A percentile compares a stretch with the other conserved stretches of the same genome.
phyloP scores from a whole-genome alignment of 805 yeast species.

The Barnettozyma wickerhamii region DNA sequence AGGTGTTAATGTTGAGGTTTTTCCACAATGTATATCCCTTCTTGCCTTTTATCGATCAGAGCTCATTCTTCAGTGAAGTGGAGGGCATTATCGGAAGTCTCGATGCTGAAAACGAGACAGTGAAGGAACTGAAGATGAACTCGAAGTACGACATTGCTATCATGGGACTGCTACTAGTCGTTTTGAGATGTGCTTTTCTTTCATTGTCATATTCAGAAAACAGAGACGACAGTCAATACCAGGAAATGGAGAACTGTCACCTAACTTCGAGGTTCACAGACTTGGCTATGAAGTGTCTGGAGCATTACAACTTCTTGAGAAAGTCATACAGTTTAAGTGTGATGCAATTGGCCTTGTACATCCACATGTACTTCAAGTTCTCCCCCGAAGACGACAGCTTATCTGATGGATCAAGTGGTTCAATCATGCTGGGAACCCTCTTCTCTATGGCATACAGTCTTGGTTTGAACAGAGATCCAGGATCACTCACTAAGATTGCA shows the following conservation, averaged over 20 bases:
- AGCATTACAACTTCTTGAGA: constrained; percentile 45
- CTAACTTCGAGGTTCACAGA: constrained; percentile 10
- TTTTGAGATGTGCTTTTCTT: constrained; percentile 20
- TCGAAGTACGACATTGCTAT: constrained; percentile 22
- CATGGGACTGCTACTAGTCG: constrained; percentile 18
- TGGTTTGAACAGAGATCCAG: constrained; percentile 57
- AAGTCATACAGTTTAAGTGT: constrained; percentile 41
- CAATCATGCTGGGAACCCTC: constrained; percentile 42
- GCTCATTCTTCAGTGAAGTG: constrained; percentile 17
- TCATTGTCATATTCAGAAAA: constrained; percentile 17
- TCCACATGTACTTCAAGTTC: constrained; percentile 43
- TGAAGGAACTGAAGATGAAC: constrained; percentile 6
- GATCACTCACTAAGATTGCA: constrained; percentile 16
- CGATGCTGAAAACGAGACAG: constrained; percentile 2
- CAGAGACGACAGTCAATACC: constrained; percentile 2
- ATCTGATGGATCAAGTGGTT: constrained; percentile 45
- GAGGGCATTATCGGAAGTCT: constrained; percentile 12
- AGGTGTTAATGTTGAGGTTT: constrained; percentile 19
- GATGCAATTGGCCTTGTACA: constrained; percentile 47
- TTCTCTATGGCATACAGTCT: constrained; percentile 50
- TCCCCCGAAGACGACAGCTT: constrained; percentile 59
- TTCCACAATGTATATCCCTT: constrained; percentile 24
- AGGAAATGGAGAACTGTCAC: constrained; percentile 5
- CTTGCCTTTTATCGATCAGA: constrained; percentile 23
- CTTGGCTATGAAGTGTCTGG: constrained; percentile 35